Evolutionary conservation across 2,329 filamentous ascomycete species (phyloP).

Genomic region (Colletotrichum lini): DNA sequence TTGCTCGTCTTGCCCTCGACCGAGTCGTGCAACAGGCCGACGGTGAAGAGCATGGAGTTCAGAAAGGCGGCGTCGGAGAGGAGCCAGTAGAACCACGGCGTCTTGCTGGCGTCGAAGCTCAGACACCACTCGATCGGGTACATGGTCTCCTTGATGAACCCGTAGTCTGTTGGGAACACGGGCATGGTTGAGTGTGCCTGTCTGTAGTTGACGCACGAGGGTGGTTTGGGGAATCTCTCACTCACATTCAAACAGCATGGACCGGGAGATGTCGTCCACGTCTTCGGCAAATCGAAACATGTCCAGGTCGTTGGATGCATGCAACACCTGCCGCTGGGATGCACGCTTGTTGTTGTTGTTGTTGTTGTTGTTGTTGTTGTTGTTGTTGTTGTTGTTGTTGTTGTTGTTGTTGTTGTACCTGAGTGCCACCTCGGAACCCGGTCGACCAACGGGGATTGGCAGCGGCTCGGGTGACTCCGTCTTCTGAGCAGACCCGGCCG

Average conservation of each 20-base stretch:
- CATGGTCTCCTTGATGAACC: constrained; percentile 43
- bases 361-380: too few relatives aligned
- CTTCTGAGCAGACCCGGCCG: neutral
- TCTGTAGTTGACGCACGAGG: neutral
- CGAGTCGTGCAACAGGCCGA: constrained; percentile 43
- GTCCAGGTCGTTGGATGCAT: constrained; percentile 44
- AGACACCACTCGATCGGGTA: constrained; percentile 51
- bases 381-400: too few relatives aligned
- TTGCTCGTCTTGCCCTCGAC: neutral
- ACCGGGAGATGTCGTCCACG: constrained; percentile 19
- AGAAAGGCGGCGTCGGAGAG: constrained; percentile 47
- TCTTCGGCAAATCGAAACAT: constrained; percentile 45
- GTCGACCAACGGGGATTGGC: neutral
- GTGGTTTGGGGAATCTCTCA: too few relatives aligned
- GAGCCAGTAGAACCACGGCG: constrained; percentile 49
- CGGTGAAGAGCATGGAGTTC: constrained; percentile 46
- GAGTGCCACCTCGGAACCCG: neutral
- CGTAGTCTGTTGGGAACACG: constrained; percentile 18
- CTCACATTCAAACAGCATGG: constrained; percentile 36
- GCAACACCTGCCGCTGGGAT: neutral
- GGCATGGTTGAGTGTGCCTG: neutral
- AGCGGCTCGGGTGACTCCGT: neutral
- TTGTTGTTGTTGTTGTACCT: too few relatives aligned
- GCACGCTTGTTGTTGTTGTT: too few relatives aligned
- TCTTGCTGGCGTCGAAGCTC: constrained; percentile 43